Evolutionary conservation across 2,329 filamentous ascomycete species (phyloP), one percentile per base, ranked within the genome.

Genomic region (Penicillium thymicola): DNA sequence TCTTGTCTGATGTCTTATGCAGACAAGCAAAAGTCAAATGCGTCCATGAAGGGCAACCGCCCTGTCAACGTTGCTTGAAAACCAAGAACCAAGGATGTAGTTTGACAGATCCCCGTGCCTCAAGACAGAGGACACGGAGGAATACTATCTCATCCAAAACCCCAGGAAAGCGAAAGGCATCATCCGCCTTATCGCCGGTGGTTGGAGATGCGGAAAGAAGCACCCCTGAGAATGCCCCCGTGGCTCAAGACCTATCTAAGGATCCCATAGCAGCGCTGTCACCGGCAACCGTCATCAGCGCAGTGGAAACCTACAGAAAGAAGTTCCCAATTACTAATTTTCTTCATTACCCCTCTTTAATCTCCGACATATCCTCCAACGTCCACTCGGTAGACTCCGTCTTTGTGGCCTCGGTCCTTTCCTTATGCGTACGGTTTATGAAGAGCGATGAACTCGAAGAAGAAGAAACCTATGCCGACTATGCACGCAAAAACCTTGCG

Each of bases 311-410:
- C 5, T 74, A 74, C 54, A 65, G 71, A 51, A 73, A 71, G 51
- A 73, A 72, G 46, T 74, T 73, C 38, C 71, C 71, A 8, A 67
- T 73, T 8, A 64, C 70, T 18, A 74, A 74, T 51, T 74, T 74
- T 43, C 65, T 74, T 5, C 71, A 74, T 40, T 74, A 73, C 45
- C 71, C 71, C 3, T 71, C 71, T 1, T 58, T 74, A 18, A 72
- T 74, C 21, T 65, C 70, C 0, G 70, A 73, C 32, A 58, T 74
- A 7, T 73, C 71, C 3, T 60, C 65, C 4, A 64, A 68, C 52
- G 58, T 58, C 7, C 56, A 66, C 3, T 62, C 68, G 2, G 68
- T 74, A 16, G 71, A 74, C 18, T 64, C 71, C 3, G 64, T 73
- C 7, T 74, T 74, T 23, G 58, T 73, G 21, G 69, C 71, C 2